Conservation (phyloP, 192 early-diverging fungal species). For the Pilaira anomala region DNA sequence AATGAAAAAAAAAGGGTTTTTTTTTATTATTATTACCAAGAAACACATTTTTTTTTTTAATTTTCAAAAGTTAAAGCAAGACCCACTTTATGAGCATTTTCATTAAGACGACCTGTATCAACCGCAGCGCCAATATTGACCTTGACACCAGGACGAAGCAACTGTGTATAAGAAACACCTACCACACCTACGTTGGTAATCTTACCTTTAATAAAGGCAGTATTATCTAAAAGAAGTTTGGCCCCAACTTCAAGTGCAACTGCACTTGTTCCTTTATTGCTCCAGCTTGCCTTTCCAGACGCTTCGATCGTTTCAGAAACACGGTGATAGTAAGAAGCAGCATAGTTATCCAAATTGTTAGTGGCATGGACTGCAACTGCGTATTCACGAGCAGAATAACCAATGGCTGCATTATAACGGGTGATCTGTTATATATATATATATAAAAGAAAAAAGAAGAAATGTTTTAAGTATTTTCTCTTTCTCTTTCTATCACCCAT, state of each 20-base stretch:
- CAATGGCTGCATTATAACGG: conserved; percentile 86
- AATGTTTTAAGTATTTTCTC: too few species aligned
- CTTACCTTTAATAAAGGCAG: conserved; percentile 89
- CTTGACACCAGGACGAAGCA: conserved; percentile 92
- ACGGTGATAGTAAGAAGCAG: conserved; percentile 96
- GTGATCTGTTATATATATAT: conserved; percentile 40
- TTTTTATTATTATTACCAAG: too few species aligned
- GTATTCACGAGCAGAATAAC: conserved; percentile 88
- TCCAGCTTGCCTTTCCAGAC: conserved; percentile 91
- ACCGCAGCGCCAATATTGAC: conserved; percentile 88
- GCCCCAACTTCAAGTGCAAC: conserved; percentile 89
- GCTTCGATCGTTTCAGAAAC: conserved; percentile 89
- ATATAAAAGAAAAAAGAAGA: too few species aligned
- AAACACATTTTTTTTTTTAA: conserved; percentile 56
- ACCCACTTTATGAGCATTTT: conserved; percentile 96
- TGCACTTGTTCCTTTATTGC: conserved; percentile 67
- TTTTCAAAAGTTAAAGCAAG: conserved; percentile 87
- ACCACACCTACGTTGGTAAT: conserved; percentile 82
- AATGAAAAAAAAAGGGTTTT: too few species aligned
- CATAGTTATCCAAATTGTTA: conserved; percentile 85
- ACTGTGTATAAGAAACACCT: conserved; percentile 90
- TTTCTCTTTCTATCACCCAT: neutral
- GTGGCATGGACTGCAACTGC: conserved; percentile 83
- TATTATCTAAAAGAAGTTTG: conserved; percentile 87
- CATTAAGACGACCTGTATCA: conserved; percentile 89